Conservation (phyloP, 805 yeast genomes). For the Metschnikowia colocasiae region DNA sequence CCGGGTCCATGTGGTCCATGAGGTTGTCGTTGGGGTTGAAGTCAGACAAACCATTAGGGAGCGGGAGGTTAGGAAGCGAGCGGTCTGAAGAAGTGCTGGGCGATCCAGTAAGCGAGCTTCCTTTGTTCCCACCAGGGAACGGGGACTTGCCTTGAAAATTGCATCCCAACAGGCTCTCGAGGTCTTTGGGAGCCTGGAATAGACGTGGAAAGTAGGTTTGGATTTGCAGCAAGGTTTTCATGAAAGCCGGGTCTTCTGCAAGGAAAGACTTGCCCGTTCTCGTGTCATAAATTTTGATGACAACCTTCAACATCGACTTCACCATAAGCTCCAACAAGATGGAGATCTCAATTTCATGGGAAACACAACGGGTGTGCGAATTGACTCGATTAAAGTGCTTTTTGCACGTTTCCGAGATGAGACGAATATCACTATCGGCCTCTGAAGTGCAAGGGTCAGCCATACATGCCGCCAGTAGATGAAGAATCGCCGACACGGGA, state of each 20-base stretch:
- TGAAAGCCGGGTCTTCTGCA: constrained; percentile 15
- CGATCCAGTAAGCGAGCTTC: background rate
- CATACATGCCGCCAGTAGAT: constrained; percentile 28
- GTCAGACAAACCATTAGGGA: background rate
- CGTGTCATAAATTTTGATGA: constrained; percentile 22
- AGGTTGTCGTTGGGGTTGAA: background rate
- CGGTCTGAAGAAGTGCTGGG: constrained; percentile 1
- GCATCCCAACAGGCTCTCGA: constrained; percentile 1
- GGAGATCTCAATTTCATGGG: constrained; percentile 8
- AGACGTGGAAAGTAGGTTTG: constrained; percentile 19
- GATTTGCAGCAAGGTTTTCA: constrained; percentile 14
- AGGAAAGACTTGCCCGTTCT: constrained; percentile 16
- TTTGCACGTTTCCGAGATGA: constrained; percentile 22
- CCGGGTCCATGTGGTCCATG: background rate
- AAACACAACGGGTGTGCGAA: constrained; percentile 4
- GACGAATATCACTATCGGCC: constrained; percentile 24
- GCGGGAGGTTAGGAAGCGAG: background rate
- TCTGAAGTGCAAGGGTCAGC: constrained; percentile 30
- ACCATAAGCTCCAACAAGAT: constrained; percentile 19
- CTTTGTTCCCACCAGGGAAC: constrained; percentile 3
- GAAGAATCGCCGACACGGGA: constrained; percentile 32
- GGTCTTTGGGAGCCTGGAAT: constrained; percentile 5
- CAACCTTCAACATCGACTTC: constrained; percentile 20
- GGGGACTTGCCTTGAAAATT: constrained; percentile 10
- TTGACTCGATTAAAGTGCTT: constrained; percentile 10